phyloP scores from a whole-genome alignment of 345 rosid genomes.

The Hevea brasiliensis region DNA sequence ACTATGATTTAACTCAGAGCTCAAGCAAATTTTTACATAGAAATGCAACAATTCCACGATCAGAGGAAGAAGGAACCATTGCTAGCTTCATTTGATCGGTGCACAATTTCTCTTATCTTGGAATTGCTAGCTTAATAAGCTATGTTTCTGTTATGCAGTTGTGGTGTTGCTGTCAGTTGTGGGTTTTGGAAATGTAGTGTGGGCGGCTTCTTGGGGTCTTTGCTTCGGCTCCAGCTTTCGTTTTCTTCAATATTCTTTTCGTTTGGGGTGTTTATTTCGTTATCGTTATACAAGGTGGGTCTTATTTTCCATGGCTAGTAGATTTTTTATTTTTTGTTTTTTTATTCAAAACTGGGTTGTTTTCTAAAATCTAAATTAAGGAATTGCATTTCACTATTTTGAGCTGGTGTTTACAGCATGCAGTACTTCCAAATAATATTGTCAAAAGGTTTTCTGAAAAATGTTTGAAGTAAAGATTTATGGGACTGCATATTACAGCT shows the following conservation, averaged over 20 bases:
- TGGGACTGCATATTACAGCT: no score
- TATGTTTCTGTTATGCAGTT: slow-evolving; percentile 28
- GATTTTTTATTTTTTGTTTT: neutral
- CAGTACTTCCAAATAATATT: no score
- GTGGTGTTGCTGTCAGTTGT: slow-evolving; percentile 34
- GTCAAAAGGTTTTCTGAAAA: no score
- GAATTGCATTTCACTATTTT: neutral
- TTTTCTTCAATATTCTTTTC: slow-evolving; percentile 43
- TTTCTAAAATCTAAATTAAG: neutral
- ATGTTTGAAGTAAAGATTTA: neutral
- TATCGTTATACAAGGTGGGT: slow-evolving; percentile 45
- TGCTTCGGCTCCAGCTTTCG: slow-evolving; percentile 58
- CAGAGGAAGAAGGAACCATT: slow-evolving; percentile 12
- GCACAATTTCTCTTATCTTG: slow-evolving; percentile 33
- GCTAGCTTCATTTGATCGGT: slow-evolving; percentile 27
- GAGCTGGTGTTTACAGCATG: neutral
- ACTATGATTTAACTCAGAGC: no score
- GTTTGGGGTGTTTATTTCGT: slow-evolving; percentile 47
- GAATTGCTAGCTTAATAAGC: slow-evolving; percentile 27
- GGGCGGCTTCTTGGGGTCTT: slow-evolving; percentile 44
- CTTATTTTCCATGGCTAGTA: neutral
- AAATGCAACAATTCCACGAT: slow-evolving; percentile 27
- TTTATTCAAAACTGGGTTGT: neutral
- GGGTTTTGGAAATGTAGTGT: slow-evolving; percentile 46
- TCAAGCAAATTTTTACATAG: slow-evolving; percentile 13